Evolutionary conservation across 352 stramenopile species (phyloP).

Genomic region (Phytophthora fragariae): DNA sequence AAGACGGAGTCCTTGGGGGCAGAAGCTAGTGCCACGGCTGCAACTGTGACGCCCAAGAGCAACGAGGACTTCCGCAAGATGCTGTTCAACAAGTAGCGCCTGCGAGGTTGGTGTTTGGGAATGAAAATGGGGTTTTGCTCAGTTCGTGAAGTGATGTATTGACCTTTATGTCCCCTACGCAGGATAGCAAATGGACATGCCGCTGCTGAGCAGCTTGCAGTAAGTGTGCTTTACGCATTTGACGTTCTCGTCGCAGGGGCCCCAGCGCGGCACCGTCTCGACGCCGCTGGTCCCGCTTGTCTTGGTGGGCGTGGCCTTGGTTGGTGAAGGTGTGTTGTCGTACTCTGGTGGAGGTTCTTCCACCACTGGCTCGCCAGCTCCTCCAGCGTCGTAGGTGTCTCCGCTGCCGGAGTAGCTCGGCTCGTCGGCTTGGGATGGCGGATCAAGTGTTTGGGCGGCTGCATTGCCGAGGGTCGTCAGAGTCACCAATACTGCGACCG

Average conservation of each 20-base stretch:
- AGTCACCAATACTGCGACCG: conserved; percentile 7
- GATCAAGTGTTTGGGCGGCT: neutral
- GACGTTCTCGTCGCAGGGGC: conserved; percentile 2
- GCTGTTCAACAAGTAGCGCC: conserved; percentile 55
- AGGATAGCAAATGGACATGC: conserved; percentile 32
- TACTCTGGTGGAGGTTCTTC: neutral
- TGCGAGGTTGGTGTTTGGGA: conserved; percentile 25
- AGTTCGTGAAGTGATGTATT: conserved; percentile 16
- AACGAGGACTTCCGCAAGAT: conserved; percentile 81
- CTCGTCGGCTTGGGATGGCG: neutral
- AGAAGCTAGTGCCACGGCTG: neutral
- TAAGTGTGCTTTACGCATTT: conserved; percentile 12
- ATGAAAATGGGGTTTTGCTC: conserved; percentile 16
- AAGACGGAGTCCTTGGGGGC: conserved; percentile 6
- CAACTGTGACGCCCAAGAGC: conserved; percentile 51
- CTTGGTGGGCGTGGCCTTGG: neutral
- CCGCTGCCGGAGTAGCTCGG: conserved; percentile 20
- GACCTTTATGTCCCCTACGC: conserved; percentile 14
- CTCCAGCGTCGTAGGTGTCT: conserved; percentile 3
- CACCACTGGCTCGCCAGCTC: neutral
- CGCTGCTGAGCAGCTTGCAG: conserved; percentile 24
- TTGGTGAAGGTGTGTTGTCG: neutral
- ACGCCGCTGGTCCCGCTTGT: neutral
- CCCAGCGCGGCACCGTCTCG: conserved; percentile 8
- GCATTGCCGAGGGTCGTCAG: neutral